Conservation (phyloP, 495 filamentous ascomycete species). For the Clohesyomyces aquaticus region DNA sequence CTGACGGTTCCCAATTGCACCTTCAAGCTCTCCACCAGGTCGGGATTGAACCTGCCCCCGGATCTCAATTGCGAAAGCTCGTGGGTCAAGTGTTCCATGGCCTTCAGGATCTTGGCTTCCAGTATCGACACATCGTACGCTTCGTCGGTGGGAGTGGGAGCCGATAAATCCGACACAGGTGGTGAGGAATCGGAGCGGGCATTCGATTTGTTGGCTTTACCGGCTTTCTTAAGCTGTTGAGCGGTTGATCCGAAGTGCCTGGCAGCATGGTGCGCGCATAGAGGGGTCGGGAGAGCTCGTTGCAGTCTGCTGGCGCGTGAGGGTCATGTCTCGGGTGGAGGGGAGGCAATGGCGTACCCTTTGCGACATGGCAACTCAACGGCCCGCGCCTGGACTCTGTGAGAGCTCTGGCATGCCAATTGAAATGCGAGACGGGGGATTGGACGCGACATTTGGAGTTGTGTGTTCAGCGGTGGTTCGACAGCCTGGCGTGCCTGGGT, state of each 20-base stretch:
- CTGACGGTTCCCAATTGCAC: conserved; percentile 54
- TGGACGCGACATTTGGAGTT: conserved; percentile 7
- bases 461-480: background rate
- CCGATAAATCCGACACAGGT: conserved; percentile 12
- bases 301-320: conserved; percentile 11
- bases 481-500: conserved; percentile 2
- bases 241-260: conserved; percentile 40
- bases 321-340: background rate
- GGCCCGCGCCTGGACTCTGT: background rate
- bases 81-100: conserved; percentile 60
- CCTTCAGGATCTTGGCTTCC: conserved; percentile 59
- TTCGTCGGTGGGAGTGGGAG: conserved; percentile 50
- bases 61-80: conserved; percentile 68
- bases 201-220: conserved; percentile 42
- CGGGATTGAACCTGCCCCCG: conserved; percentile 71
- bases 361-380: conserved; percentile 20
- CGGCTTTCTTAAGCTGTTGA: conserved; percentile 45
- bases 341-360: conserved; percentile 4
- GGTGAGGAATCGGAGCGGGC: conserved; percentile 37
- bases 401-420: background rate
- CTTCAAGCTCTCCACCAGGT: conserved; percentile 65
- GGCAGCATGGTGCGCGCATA: background rate
- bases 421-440: conserved; percentile 3
- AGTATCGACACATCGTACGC: conserved; percentile 72
- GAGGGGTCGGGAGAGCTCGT: background rate